Base-by-base conservation (phyloP, 2,329 filamentous ascomycete species). In the Volutella citrinella region DNA sequence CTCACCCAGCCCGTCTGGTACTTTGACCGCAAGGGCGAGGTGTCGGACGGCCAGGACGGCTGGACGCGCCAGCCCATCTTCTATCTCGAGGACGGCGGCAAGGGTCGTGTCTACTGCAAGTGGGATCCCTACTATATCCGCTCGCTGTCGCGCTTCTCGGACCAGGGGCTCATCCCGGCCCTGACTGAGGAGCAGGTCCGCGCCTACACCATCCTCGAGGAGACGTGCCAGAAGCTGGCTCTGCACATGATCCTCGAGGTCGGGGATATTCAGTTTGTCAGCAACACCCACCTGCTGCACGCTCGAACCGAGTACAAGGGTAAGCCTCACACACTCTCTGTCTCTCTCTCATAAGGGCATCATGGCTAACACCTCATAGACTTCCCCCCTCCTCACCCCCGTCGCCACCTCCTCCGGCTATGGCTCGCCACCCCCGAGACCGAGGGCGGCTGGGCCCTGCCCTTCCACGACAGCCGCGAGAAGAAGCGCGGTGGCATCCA, bases 101-200 rank as follows among this genome's bases (percentile, higher is more conserved):
- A 80, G 49, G 74, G 74, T 20, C 49, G 52, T 12, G 52, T 55
- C 12, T 55, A 55, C 64, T 82, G 78, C 60, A 94, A 94, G 71
- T 94, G 84, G 80, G 89, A 95, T 56, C 89, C 89, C 2, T 94
- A 95, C 72, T 95, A 84, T 59, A 79, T 95, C 40, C 79, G 79
- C 44, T 88, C 82, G 8, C 70, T 95, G 7, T 72, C 67, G 14
- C 78, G 87, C 18, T 93, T 91, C 67, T 85, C 79, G 1, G 78
- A 87, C 54, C 61, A 65, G 13, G 87, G 86, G 3, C 56, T 85
- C 27, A 83, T 95, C 41, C 88, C 88, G 6, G 66, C 82, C 0
- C 68, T 95, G 22, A 85, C 81, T 7, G 61, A 70, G 0, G 82
- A 74, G 37, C 88, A 95, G 63, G 49, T 72, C 33, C 76, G 80